Base-by-base conservation (phyloP, 179 eudicot genomes). In the Silene coronaria region DNA sequence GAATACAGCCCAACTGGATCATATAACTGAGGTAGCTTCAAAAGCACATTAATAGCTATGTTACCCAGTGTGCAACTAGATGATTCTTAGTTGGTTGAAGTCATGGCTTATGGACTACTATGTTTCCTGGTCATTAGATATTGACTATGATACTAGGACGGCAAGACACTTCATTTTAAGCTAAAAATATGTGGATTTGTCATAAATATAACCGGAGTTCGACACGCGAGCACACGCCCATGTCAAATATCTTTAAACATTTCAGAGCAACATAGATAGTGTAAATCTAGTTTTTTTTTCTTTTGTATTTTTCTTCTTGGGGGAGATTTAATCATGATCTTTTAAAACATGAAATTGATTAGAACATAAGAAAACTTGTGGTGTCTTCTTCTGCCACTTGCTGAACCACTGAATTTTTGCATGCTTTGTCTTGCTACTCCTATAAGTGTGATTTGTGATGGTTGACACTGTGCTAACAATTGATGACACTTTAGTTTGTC, bases 1-100 rank as follows among this genome's bases (percentile, higher is more conserved):
- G 74, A 91, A 80, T 80, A 80, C 88, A 10, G 83, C 83, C 75
- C 97, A 96, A 70, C 76, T 96, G 86, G 97, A 96, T 77, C 91
- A 85, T 74, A 88, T 96, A 82, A 89, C 97, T 75, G 97, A 93
- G 99, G 99, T 95, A 84, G 57, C 73, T 24, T 73, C 3, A 27
- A 28, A 72, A 23, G 21, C 13, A 71, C 36, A 5, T n/a, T 7
- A 21, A 10, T 73, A n/a, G 66, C 66, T 24, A 61, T 11, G 32
- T 24, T 23, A 61, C 66, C 28, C 28, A 24, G 34, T 62, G 34
- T 13, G 16, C 30, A 24, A 34, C 67, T 26, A 62, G 67, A 27
- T 26, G 34, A 62, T 62, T 62, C n/a, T 62, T 26, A 24, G 10
- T 27, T 61, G 66, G 66, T 61, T 10, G 30, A 61, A 61, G 32